phyloP scores from a whole-genome alignment of 768 basidiomycete species.

The Boletus vinaceobasis region DNA sequence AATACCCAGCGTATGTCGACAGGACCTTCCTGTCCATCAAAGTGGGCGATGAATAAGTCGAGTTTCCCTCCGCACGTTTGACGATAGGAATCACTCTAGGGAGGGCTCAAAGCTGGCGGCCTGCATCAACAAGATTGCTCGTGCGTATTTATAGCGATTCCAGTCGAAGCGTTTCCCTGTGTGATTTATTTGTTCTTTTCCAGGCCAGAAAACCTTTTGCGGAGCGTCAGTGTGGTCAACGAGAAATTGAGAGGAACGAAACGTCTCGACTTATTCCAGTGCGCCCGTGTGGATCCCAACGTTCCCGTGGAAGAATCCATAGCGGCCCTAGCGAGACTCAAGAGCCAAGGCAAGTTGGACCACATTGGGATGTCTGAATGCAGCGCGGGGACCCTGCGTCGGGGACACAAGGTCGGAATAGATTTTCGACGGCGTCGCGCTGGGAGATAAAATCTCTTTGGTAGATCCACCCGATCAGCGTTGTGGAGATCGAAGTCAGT shows the following conservation, averaged over 20 bases:
- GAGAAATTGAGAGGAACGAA: constrained; percentile 49
- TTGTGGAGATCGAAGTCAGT: constrained; percentile 67
- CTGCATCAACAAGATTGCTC: constrained; percentile 23
- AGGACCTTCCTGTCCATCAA: constrained; percentile 37
- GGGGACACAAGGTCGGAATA: constrained; percentile 22
- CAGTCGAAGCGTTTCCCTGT: not conserved
- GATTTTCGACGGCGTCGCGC: not conserved
- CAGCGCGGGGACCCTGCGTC: constrained; percentile 45
- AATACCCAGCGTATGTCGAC: constrained; percentile 35
- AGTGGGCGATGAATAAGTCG: constrained; percentile 5
- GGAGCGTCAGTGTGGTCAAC: constrained; percentile 43
- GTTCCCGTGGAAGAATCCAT: constrained; percentile 46
- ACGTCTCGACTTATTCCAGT: constrained; percentile 57
- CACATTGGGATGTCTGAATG: constrained; percentile 62
- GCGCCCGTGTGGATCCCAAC: constrained; percentile 43
- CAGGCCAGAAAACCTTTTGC: constrained; percentile 39
- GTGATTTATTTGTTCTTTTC: not conserved
- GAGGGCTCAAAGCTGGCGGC: constrained; percentile 1
- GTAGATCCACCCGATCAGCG: constrained; percentile 52
- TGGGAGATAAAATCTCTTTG: not conserved
- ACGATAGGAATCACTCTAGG: constrained; percentile 2
- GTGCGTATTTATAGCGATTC: constrained; percentile 9
- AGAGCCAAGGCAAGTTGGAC: constrained; percentile 33
- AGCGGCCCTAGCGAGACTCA: constrained; percentile 41
- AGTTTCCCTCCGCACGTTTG: not conserved